Evolutionary conservation across 257 asterid genomes (phyloP).

Genomic region (Plantago elongata): DNA sequence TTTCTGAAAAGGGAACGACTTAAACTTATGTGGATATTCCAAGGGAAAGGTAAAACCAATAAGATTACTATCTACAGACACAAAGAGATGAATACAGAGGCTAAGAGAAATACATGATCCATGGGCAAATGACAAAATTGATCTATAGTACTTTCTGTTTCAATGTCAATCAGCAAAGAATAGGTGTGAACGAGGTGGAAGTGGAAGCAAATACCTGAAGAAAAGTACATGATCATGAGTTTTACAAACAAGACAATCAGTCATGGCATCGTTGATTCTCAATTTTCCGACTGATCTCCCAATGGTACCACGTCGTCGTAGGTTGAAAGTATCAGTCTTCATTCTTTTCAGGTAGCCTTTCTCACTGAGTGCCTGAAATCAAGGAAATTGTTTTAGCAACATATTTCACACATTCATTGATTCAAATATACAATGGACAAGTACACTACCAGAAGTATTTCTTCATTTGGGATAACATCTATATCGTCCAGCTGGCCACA

Average conservation of each 20-base stretch:
- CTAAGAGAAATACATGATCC: too few relatives aligned
- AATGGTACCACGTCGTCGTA: conserved; percentile 89
- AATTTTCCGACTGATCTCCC: conserved; percentile 97
- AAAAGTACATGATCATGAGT: conserved; percentile 90
- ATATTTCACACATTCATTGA: not conserved
- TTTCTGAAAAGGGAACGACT: too few relatives aligned
- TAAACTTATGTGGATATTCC: too few relatives aligned
- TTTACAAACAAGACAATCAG: conserved; percentile 91
- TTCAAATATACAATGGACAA: conserved; percentile 14
- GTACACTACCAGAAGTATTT: conserved; percentile 74
- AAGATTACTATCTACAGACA: too few relatives aligned
- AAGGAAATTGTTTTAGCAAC: not conserved
- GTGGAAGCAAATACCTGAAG: conserved; percentile 62
- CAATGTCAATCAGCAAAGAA: not conserved
- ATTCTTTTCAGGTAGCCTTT: conserved; percentile 95
- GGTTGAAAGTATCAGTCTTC: conserved; percentile 92
- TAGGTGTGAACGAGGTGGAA: conserved; percentile 11
- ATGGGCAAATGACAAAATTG: too few relatives aligned
- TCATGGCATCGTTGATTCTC: conserved; percentile 85
- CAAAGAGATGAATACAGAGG: too few relatives aligned
- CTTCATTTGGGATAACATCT: conserved; percentile 90
- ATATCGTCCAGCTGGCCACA: conserved; percentile 79
- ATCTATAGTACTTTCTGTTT: too few relatives aligned
- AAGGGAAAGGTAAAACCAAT: too few relatives aligned
- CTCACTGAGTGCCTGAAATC: conserved; percentile 85